Percentiles rank a stretch among this genome's conserved stretches.
These are phyloP conservation scores for Kluyveromyces dobzhanskii DNA, from an alignment of 805 yeast genomes.

Conservation along the genomic window DNA sequence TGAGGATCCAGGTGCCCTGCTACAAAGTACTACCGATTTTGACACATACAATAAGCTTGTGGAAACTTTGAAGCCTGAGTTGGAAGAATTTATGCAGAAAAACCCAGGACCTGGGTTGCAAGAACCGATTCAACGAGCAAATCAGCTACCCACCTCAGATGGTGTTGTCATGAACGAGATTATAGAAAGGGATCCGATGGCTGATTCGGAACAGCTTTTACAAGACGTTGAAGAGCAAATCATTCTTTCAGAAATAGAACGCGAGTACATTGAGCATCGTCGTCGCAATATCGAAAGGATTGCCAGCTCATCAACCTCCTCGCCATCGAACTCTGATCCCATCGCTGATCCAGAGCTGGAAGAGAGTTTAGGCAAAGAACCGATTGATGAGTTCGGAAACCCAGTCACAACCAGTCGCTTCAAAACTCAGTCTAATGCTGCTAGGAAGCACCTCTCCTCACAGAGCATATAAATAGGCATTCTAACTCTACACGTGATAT, in stretches of 20 bases:
- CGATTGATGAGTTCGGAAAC: conserved; percentile 55
- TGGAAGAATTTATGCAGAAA: conserved; percentile 16
- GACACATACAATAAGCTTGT: conserved; percentile 41
- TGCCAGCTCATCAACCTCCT: neutral
- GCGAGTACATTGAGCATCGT: conserved; percentile 3
- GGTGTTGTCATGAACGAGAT: conserved; percentile 24
- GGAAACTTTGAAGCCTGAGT: conserved; percentile 14
- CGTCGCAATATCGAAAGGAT: neutral
- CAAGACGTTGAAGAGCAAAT: conserved; percentile 1
- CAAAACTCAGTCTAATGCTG: conserved; percentile 32
- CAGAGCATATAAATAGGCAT: no score
- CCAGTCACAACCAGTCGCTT: conserved; percentile 58
- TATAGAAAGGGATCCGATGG: conserved; percentile 27
- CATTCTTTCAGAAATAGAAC: conserved; percentile 9
- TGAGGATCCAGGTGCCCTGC: conserved; percentile 45
- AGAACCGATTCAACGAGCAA: neutral
- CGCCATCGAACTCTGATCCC: neutral
- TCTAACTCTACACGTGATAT: no score
- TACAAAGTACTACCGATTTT: conserved; percentile 47
- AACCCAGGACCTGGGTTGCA: conserved; percentile 10
- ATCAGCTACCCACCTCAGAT: conserved; percentile 12
- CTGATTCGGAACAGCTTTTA: conserved; percentile 10
- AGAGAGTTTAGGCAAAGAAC: conserved; percentile 43
- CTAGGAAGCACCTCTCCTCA: neutral
- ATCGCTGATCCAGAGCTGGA: neutral